Conservation (phyloP, 1,284 basidiomycete species). For the Cutaneotrichosporon sp. region DNA sequence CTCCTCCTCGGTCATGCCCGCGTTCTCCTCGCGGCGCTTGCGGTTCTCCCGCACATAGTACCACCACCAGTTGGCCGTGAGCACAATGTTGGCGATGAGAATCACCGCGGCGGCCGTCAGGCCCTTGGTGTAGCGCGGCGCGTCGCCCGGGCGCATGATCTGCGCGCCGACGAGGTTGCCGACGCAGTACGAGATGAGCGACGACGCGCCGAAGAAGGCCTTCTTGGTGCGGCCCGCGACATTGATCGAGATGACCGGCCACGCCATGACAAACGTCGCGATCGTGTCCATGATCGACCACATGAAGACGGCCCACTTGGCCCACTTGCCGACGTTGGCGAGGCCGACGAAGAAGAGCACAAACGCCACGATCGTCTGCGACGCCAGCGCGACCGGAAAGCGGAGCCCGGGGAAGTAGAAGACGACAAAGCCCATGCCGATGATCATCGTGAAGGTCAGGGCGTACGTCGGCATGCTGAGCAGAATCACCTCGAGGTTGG, state of each 20-base stretch:
- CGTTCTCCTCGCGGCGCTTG: slow-evolving; percentile 21
- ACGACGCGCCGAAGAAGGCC: slow-evolving; percentile 26
- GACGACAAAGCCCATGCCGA: slow-evolving; percentile 22
- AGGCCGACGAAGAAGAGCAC: slow-evolving; percentile 32
- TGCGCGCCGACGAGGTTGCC: slow-evolving; percentile 36
- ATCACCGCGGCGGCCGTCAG: slow-evolving; percentile 25
- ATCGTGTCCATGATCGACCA: slow-evolving; percentile 22
- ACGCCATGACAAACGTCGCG: slow-evolving; percentile 24
- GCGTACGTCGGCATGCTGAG: slow-evolving; percentile 28
- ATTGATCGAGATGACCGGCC: slow-evolving; percentile 21
- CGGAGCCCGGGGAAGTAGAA: slow-evolving; percentile 23
- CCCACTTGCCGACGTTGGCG: slow-evolving; percentile 24
- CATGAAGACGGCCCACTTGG: slow-evolving; percentile 27
- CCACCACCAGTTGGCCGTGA: slow-evolving; percentile 24
- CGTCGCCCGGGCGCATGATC: slow-evolving; percentile 26
- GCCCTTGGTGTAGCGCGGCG: slow-evolving; percentile 26
- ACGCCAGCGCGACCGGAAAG: slow-evolving; percentile 30
- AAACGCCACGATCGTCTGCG: slow-evolving; percentile 18
- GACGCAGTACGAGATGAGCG: slow-evolving; percentile 28
- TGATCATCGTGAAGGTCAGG: slow-evolving; percentile 22
- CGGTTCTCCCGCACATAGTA: slow-evolving; percentile 31
- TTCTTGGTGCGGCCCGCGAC: slow-evolving; percentile 27
- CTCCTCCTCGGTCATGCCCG: slow-evolving; percentile 31
- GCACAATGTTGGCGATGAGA: slow-evolving; percentile 19
- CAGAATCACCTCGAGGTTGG: slow-evolving; percentile 27